phyloP scores from a whole-genome alignment of 2,329 filamentous ascomycete species.

The Sporothrix schenckii region DNA sequence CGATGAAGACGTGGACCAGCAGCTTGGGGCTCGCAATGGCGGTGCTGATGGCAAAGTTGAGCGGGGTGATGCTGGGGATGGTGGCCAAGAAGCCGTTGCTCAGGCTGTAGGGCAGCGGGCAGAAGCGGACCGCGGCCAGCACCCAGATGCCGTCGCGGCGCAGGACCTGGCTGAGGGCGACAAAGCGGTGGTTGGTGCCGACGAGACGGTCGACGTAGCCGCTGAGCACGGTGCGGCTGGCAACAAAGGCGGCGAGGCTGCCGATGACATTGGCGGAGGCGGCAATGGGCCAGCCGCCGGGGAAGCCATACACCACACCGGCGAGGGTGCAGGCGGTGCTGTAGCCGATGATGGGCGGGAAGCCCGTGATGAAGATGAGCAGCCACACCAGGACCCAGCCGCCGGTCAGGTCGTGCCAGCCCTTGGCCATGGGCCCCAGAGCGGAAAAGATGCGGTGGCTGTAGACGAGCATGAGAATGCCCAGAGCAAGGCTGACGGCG shows the following conservation, averaged over 20 bases:
- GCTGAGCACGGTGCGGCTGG: slow-evolving; percentile 77
- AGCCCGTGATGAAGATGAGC: slow-evolving; percentile 74
- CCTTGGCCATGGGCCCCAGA: slow-evolving; percentile 71
- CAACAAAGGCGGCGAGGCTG: slow-evolving; percentile 76
- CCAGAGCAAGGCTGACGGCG: slow-evolving; percentile 56
- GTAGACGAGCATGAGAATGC: slow-evolving; percentile 73
- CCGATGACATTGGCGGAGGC: slow-evolving; percentile 77
- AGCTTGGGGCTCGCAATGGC: slow-evolving; percentile 82
- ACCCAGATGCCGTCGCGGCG: slow-evolving; percentile 89
- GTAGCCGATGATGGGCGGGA: slow-evolving; percentile 88
- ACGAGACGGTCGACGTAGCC: slow-evolving; percentile 79
- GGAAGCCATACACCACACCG: slow-evolving; percentile 61
- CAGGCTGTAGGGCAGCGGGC: slow-evolving; percentile 87
- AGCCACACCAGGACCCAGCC: slow-evolving; percentile 78
- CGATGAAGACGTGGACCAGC: slow-evolving; percentile 90
- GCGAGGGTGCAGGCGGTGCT: slow-evolving; percentile 66
- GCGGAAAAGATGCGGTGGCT: slow-evolving; percentile 77
- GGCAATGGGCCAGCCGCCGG: slow-evolving; percentile 77
- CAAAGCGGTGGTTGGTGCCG: slow-evolving; percentile 80
- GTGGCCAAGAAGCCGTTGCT: slow-evolving; percentile 94
- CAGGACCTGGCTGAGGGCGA: slow-evolving; percentile 83
- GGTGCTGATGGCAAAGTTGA: slow-evolving; percentile 78
- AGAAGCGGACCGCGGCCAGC: slow-evolving; percentile 87
- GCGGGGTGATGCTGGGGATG: slow-evolving; percentile 80
- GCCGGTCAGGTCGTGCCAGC: slow-evolving; percentile 72